A percentile compares a stretch with the other conserved stretches of the same genome.
These are phyloP conservation scores for Neoscytalidium dimidiatum DNA, from an alignment of 2,329 filamentous ascomycete genomes.

Conservation along the genomic window DNA sequence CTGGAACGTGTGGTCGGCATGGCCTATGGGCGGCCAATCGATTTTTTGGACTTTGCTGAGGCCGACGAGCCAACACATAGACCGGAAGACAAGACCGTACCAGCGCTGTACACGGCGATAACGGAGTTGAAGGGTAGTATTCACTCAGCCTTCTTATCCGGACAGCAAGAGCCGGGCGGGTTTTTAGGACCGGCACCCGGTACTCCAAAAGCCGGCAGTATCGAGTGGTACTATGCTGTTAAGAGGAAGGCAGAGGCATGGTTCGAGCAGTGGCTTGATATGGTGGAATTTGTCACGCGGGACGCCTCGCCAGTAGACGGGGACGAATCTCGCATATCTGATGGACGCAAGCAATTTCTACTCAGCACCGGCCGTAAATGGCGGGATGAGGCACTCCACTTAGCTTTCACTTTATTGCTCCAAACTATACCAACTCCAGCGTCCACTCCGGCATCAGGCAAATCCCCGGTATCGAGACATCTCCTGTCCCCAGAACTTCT, in stretches of 20 bases:
- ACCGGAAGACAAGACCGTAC: background rate
- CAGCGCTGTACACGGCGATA: constrained; percentile 1
- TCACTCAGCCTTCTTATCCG: constrained; percentile 3
- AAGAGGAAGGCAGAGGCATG: background rate
- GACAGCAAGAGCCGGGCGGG: constrained; percentile 1
- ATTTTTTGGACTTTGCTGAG: constrained; percentile 17
- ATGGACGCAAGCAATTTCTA: background rate
- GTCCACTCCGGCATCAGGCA: background rate
- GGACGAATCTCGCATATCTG: background rate
- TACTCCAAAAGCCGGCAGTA: background rate
- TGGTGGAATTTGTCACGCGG: background rate
- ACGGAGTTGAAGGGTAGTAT: constrained; percentile 3
- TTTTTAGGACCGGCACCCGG: background rate
- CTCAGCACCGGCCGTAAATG: constrained; percentile 14
- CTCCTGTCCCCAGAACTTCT: background rate
- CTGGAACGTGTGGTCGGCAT: constrained; percentile 14
- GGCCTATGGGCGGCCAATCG: constrained; percentile 14
- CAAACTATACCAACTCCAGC: background rate
- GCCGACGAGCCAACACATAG: constrained; percentile 9
- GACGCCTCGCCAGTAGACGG: background rate
- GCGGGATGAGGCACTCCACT: constrained; percentile 17
- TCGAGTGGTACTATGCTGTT: constrained; percentile 16
- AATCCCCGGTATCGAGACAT: background rate
- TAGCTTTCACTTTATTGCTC: constrained; percentile 11
- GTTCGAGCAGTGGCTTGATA: constrained; percentile 6